Percentiles rank a stretch among this genome's conserved stretches.
phyloP scores from a whole-genome alignment of 768 basidiomycete species.

The Sporobolomyces pararoseus region DNA sequence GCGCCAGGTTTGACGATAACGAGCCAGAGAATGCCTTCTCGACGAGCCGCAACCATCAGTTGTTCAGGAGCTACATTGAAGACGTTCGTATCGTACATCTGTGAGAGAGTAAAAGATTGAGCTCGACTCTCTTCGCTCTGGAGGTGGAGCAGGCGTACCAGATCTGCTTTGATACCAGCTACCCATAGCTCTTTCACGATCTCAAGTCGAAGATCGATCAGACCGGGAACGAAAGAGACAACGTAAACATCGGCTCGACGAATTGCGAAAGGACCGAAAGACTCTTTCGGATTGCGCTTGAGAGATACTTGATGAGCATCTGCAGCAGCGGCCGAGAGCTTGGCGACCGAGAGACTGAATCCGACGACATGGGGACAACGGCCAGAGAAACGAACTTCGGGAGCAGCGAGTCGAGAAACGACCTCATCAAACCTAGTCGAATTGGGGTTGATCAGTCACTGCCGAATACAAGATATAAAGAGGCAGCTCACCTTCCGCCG shows the following conservation, averaged over 20 bases:
- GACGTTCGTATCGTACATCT: conserved; percentile 46
- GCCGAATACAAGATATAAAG: too few species aligned
- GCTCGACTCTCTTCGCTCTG: too few species aligned
- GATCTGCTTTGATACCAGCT: conserved; percentile 44
- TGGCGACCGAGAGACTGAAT: conserved; percentile 40
- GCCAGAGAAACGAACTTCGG: conserved; percentile 37
- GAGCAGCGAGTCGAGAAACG: conserved; percentile 43
- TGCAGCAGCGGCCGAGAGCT: conserved; percentile 42
- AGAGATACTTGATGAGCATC: conserved; percentile 28
- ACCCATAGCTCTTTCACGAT: conserved; percentile 47
- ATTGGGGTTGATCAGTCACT: background rate
- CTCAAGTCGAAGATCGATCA: conserved; percentile 45
- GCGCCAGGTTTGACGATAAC: conserved; percentile 42
- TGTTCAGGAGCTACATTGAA: conserved; percentile 42
- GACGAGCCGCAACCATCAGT: conserved; percentile 42
- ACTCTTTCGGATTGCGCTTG: conserved; percentile 33
- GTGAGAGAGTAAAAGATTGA: too few species aligned
- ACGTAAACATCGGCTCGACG: conserved; percentile 48
- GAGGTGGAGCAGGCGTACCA: conserved; percentile 30
- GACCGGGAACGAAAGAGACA: conserved; percentile 42
- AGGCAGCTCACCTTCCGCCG: conserved; percentile 48
- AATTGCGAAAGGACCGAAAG: conserved; percentile 44
- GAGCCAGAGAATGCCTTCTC: conserved; percentile 47
- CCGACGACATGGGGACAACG: conserved; percentile 42
- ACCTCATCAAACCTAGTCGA: conserved; percentile 46